Conservation (phyloP, 2,329 filamentous ascomycete species). For the Elsinoe necatrix region DNA sequence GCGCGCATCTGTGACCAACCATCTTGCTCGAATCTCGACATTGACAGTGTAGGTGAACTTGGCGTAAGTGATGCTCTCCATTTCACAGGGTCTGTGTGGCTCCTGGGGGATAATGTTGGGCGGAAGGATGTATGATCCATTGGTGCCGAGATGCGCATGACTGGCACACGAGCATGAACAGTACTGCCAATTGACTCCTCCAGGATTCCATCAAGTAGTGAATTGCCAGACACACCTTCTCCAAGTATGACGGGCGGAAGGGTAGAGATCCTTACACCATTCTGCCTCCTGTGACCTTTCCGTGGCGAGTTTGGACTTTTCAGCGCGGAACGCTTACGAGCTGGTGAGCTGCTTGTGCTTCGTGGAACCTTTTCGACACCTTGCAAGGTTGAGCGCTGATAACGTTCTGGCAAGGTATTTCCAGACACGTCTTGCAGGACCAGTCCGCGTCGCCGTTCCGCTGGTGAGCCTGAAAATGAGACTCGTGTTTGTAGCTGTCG, state of each 20-base stretch:
- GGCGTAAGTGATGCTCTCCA: slow-evolving; percentile 34
- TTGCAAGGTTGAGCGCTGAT: not conserved
- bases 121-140: slow-evolving; percentile 18
- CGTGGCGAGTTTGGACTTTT: slow-evolving; percentile 37
- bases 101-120: slow-evolving; percentile 29
- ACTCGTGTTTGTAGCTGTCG: not conserved
- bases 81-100: slow-evolving; percentile 28
- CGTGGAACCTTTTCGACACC: not conserved
- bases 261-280: slow-evolving; percentile 38
- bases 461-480: not conserved
- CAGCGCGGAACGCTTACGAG: slow-evolving; percentile 34
- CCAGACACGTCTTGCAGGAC: not conserved
- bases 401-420: not conserved
- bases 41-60: slow-evolving; percentile 33
- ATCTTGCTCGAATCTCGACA: slow-evolving; percentile 16
- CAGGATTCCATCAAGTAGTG: slow-evolving; percentile 31
- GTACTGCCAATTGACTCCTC: slow-evolving; percentile 26
- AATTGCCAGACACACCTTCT: slow-evolving; percentile 16
- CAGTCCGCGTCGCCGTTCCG: not conserved
- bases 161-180: not conserved
- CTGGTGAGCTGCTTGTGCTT: not conserved
- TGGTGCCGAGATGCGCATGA: slow-evolving; percentile 4
- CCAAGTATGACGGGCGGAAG: slow-evolving; percentile 36
- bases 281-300: slow-evolving; percentile 37
- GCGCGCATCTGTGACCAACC: not conserved